Base-by-base conservation (phyloP, 805 yeast genomes). In the Kuraishia piskuri region DNA sequence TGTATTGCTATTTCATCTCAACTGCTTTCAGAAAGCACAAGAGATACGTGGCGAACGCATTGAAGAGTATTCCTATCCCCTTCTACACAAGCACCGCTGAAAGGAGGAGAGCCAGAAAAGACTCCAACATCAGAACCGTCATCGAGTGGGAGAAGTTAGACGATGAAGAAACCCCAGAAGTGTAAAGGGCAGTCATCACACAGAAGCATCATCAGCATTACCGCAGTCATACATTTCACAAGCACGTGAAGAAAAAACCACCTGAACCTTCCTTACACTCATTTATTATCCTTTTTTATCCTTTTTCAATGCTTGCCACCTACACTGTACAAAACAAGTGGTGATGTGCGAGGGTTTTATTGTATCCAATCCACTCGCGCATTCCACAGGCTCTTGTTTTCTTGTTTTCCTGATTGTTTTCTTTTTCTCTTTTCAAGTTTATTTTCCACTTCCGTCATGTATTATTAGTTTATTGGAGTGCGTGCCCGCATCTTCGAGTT, bases 31-130 rank as follows among this genome's bases (percentile, higher is more conserved):
- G 59, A 46, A 58, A 57, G 45, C 52, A 60, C 46, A 57, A 54
- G 47, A 61, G 58, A 48, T 63, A 62, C 17, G 24, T 56, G 36
- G 60, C 22, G 57, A 61, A 50, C 56, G 60, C 45, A 60, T 54
- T 52, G 52, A 61, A 1, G 62, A 60, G 61, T 56, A 60, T 12
- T 56, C 59, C 36, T 58, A 60, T 23, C 46, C 44, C 20, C 55
- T 46, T 50, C 44, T 37, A 46, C 54, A 52, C 40, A 6, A 31
- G 17, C 14, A 12, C 40, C n/a, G 40, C 40, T n/a, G 40, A 40
- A 40, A 72, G 68, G 59, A 68, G 66, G 56, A 64, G 79, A 61
- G 66, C 71, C 54, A 76, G 84, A 68, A 80, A 80, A 64, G 84
- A 80, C 61, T 77, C 82, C 19, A 80, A 80, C 60, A 64, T 80